Evolutionary conservation across 1,284 basidiomycete genomes (phyloP).

Genomic region (Microbotryum intermedium): DNA sequence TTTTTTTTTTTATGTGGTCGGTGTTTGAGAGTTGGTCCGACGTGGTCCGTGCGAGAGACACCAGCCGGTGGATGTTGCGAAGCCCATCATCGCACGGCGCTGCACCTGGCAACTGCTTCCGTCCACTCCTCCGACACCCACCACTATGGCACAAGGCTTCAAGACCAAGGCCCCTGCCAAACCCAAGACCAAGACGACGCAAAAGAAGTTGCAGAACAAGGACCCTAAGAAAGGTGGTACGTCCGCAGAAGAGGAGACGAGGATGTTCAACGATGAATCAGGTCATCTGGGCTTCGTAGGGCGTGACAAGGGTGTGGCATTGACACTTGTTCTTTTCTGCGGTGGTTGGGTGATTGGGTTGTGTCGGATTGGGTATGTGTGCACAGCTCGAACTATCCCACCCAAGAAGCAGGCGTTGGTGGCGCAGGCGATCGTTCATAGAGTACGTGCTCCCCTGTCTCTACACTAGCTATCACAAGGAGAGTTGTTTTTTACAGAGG

Average conservation of each 20-base stretch:
- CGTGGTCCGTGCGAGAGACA: not conserved
- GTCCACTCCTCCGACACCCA: too few species aligned
- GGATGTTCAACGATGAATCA: not conserved
- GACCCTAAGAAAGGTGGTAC: slow-evolving; percentile 22
- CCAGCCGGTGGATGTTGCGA: not conserved
- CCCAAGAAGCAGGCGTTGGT: slow-evolving; percentile 21
- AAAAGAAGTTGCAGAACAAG: slow-evolving; percentile 19
- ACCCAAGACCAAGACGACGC: slow-evolving; percentile 9
- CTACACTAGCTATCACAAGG: too few species aligned
- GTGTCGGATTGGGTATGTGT: not conserved
- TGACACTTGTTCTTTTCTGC: too few species aligned
- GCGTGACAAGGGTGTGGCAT: not conserved
- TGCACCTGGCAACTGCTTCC: too few species aligned
- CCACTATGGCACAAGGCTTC: slow-evolving; percentile 18
- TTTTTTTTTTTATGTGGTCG: too few species aligned
- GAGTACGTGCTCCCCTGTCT: not conserved
- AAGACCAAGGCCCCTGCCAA: slow-evolving; percentile 18
- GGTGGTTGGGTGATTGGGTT: not conserved
- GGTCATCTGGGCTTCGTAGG: not conserved
- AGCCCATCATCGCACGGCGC: too few species aligned
- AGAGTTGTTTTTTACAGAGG: too few species aligned
- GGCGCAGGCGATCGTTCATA: not conserved
- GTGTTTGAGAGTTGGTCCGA: not conserved
- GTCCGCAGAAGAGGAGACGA: too few species aligned
- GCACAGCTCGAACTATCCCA: slow-evolving; percentile 13